These are phyloP conservation scores for Oryza punctata DNA, from an alignment of 176 grass and related monocot species.

Conservation along the genomic window DNA sequence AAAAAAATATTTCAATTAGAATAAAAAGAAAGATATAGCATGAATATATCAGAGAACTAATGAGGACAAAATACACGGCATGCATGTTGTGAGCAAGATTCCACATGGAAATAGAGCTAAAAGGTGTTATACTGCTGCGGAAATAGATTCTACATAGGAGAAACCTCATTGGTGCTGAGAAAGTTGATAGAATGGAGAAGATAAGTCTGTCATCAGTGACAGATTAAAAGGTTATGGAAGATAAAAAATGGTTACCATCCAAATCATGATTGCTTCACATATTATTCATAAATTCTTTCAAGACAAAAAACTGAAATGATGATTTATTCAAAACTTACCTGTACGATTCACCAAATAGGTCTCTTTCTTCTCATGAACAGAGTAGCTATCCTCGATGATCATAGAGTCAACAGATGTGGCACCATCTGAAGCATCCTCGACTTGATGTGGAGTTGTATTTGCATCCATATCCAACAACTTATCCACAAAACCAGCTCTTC, in stretches of 20 bases:
- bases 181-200: constrained; percentile 22
- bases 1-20: constrained; percentile 10
- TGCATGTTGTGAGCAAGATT: not conserved
- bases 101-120: not conserved
- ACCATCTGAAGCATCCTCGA: constrained; percentile 36
- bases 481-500: constrained; percentile 82
- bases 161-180: not conserved
- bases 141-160: not conserved
- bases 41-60: constrained; percentile 12
- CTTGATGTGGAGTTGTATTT: constrained; percentile 35
- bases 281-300: constrained; percentile 16
- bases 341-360: constrained; percentile 32
- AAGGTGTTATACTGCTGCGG: not conserved
- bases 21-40: not conserved
- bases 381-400: constrained; percentile 7
- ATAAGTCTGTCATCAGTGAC: constrained; percentile 8
- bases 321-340: constrained; percentile 38
- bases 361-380: constrained; percentile 36
- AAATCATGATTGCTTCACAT: constrained; percentile 2
- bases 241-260: constrained; percentile 1
- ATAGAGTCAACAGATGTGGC: constrained; percentile 26
- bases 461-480: constrained; percentile 62
- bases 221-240: constrained; percentile 27
- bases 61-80: not conserved
- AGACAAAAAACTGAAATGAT: constrained; percentile 20